Conservation (phyloP, 1,284 basidiomycete species). For the Austroboletus novae-zelandiae region DNA sequence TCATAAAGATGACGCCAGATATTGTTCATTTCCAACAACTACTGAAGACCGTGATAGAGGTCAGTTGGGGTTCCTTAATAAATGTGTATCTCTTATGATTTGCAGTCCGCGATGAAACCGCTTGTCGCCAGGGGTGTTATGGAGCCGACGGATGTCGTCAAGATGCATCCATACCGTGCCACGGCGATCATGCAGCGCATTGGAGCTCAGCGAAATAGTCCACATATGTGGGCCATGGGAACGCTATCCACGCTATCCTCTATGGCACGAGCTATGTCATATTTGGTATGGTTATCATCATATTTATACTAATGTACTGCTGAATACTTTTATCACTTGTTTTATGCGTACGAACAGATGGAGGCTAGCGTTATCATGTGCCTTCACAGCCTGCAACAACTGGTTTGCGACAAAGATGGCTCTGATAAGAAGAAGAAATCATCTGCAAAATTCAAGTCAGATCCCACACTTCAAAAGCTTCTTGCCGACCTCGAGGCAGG, state of each 20-base stretch:
- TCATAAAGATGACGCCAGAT: constrained; percentile 66
- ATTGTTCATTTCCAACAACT: constrained; percentile 56
- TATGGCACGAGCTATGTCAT: constrained; percentile 78
- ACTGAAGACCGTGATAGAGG: constrained; percentile 70
- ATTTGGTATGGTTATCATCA: constrained; percentile 55
- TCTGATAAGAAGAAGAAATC: constrained; percentile 40
- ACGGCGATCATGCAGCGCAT: constrained; percentile 51
- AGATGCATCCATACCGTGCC: constrained; percentile 37
- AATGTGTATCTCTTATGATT: constrained; percentile 6
- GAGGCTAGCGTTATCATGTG: constrained; percentile 84
- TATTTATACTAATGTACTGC: background rate
- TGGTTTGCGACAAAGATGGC: constrained; percentile 39
- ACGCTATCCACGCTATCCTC: constrained; percentile 46
- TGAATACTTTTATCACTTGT: background rate
- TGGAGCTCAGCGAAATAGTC: constrained; percentile 41
- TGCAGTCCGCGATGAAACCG: constrained; percentile 41
- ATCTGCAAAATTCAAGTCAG: constrained; percentile 45
- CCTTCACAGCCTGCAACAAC: constrained; percentile 54
- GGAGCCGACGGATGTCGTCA: constrained; percentile 33
- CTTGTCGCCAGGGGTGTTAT: constrained; percentile 32
- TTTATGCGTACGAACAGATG: constrained; percentile 46
- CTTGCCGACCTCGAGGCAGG: constrained; percentile 64
- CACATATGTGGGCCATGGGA: constrained; percentile 43
- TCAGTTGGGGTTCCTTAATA: constrained; percentile 35
- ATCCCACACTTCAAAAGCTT: constrained; percentile 60